Conservation (phyloP, 306 rosid species). For the Gastrolobium bilobum region DNA sequence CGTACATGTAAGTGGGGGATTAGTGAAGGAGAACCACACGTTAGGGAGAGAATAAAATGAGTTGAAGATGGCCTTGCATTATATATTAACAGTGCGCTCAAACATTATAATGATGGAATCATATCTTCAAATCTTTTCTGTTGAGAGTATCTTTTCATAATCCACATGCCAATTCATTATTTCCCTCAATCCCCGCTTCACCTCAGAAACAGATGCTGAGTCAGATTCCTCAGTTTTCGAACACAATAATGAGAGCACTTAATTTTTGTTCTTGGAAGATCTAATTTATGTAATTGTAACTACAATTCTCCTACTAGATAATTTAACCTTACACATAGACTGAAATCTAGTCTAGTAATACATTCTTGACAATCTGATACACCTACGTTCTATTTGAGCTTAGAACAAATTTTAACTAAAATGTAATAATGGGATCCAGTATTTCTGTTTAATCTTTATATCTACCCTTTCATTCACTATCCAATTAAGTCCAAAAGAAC, state of each 20-base stretch:
- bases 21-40: conserved; percentile 39
- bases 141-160: conserved; percentile 35
- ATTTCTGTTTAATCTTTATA: conserved; percentile 15
- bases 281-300: background rate
- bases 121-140: conserved; percentile 21
- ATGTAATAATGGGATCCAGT: background rate
- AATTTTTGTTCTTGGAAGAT: background rate
- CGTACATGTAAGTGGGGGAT: conserved; percentile 16
- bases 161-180: conserved; percentile 31
- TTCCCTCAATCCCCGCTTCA: background rate
- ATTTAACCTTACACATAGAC: background rate
- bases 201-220: conserved; percentile 36
- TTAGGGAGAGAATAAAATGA: background rate
- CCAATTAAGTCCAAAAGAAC: conserved; percentile 25
- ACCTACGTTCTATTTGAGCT: background rate
- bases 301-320: conserved; percentile 2
- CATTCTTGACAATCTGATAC: conserved; percentile 10
- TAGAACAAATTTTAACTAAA: conserved; percentile 30
- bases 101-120: background rate
- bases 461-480: background rate
- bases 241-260: conserved; percentile 18
- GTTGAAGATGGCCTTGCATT: conserved; percentile 4
- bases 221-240: conserved; percentile 12
- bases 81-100: background rate
- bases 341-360: background rate